Conservation (phyloP, 2,329 filamentous ascomycete species). For the Pseudogymnoascus sp. region DNA sequence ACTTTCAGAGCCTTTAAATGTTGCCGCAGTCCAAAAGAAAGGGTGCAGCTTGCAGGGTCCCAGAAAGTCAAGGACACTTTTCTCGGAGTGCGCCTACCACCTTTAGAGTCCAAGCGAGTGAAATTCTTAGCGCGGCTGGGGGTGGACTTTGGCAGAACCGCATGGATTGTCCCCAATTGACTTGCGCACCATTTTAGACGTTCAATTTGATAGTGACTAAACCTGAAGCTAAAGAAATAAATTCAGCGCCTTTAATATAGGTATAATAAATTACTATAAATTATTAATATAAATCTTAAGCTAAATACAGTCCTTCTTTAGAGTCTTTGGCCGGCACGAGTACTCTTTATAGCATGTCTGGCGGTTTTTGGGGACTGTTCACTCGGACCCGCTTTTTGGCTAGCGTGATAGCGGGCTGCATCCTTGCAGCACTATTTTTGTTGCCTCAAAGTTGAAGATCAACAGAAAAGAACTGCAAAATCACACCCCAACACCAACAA, state of each 20-base stretch:
- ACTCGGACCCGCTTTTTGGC: background rate
- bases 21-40: background rate
- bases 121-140: background rate
- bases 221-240: background rate
- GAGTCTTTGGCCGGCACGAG: background rate
- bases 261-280: background rate
- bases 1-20: background rate
- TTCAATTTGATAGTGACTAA: background rate
- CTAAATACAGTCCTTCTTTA: background rate
- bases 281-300: too few relatives aligned
- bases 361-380: background rate
- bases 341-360: background rate
- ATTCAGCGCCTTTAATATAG: background rate
- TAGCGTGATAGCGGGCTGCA: constrained; percentile 5
- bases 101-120: constrained; percentile 5
- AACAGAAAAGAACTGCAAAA: background rate
- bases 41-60: constrained; percentile 5
- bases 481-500: background rate
- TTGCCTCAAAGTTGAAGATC: constrained; percentile 8
- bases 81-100: constrained; percentile 7
- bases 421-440: constrained; percentile 8
- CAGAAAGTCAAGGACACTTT: constrained; percentile 8
- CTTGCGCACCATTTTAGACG: background rate
- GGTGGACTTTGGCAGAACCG: background rate
- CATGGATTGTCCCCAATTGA: background rate